Conservation (phyloP, 202 grass and related monocot genomes). For the Digitaria exilis region DNA sequence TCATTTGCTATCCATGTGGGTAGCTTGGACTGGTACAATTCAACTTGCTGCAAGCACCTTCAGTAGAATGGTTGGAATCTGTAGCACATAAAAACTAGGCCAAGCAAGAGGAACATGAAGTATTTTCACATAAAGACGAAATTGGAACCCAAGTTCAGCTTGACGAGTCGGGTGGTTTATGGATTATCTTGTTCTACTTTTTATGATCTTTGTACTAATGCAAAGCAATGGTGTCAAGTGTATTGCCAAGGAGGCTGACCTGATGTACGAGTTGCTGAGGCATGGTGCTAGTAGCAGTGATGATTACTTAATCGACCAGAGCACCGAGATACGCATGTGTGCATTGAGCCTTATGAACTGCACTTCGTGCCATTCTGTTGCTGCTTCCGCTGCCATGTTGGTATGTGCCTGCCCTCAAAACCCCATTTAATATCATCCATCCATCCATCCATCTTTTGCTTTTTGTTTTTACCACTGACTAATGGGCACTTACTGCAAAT, state of each 20-base stretch:
- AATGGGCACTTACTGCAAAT: background rate
- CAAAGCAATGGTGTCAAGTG: constrained; percentile 25
- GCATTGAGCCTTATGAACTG: background rate
- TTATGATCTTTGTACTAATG: background rate
- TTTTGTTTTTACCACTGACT: background rate
- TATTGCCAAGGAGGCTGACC: constrained; percentile 36
- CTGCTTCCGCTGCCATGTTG: constrained; percentile 5
- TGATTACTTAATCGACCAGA: background rate
- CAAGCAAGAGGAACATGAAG: no score
- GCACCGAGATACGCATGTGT: background rate
- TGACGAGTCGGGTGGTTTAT: background rate
- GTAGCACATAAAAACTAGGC: background rate
- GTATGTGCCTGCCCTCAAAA: background rate
- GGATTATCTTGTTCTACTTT: background rate
- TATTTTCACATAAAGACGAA: background rate
- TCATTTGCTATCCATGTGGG: background rate
- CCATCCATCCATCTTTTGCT: background rate
- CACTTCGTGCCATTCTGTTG: background rate
- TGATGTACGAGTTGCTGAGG: constrained; percentile 20
- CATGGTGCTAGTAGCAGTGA: background rate
- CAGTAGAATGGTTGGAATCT: background rate
- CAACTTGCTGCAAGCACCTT: background rate
- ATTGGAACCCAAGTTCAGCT: background rate
- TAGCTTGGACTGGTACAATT: background rate
- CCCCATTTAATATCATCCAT: background rate